phyloP scores from a whole-genome alignment of 768 basidiomycete genomes.

The Hysterangium stoloniferum region DNA sequence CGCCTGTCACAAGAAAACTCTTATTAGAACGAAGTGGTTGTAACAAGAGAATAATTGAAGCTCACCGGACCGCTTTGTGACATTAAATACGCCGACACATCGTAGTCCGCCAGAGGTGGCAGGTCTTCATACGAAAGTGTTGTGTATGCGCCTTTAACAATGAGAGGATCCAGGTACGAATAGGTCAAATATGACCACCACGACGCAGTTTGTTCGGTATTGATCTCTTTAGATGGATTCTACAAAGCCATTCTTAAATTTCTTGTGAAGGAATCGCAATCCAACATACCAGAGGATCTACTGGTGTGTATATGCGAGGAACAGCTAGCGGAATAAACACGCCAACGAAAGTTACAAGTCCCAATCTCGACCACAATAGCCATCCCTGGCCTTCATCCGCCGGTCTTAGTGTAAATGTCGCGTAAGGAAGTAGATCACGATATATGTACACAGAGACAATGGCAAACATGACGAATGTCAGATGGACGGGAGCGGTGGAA shows the following conservation, averaged over 20 bases:
- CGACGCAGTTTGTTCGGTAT: conserved; percentile 45
- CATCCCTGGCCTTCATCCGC: conserved; percentile 40
- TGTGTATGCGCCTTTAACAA: conserved; percentile 35
- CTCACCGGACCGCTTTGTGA: neutral
- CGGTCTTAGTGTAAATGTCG: conserved; percentile 44
- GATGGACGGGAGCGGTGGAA: neutral
- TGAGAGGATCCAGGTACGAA: conserved; percentile 44
- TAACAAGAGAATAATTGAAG: neutral
- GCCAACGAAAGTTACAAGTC: conserved; percentile 36
- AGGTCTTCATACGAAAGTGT: conserved; percentile 33
- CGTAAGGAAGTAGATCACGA: conserved; percentile 43
- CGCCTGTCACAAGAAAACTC: conserved; percentile 32
- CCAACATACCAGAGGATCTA: conserved; percentile 40
- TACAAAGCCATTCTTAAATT: conserved; percentile 17
- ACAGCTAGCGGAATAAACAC: conserved; percentile 45
- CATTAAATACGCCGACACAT: neutral
- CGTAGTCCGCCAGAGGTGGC: conserved; percentile 26
- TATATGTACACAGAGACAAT: conserved; percentile 6
- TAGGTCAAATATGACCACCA: conserved; percentile 36
- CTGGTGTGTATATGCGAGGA: conserved; percentile 51
- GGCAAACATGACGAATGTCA: conserved; percentile 5
- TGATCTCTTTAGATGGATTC: conserved; percentile 28
- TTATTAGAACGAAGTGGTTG: no score
- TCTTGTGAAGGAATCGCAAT: no score
- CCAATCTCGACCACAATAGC: conserved; percentile 47